These are phyloP conservation scores for Spizellomyces sp. DNA, from an alignment of 192 early-diverging fungal species.

Conservation along the genomic window DNA sequence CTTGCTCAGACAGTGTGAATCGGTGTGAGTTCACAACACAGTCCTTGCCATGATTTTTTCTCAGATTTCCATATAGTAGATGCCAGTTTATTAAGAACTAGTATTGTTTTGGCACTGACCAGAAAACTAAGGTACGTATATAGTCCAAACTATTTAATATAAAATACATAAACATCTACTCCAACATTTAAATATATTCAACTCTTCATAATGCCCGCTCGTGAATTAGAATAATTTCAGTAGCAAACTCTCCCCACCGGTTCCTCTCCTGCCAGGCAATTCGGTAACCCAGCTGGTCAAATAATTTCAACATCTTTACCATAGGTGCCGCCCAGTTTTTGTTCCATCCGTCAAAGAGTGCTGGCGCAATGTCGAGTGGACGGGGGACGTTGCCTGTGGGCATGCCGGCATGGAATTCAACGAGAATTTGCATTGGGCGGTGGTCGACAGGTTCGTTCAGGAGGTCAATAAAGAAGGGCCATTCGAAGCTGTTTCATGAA, in stretches of 20 bases:
- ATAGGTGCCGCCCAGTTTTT: conserved; percentile 1
- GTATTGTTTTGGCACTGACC: too few relatives aligned
- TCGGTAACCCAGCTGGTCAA: conserved; percentile 8
- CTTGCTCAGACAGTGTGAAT: too few relatives aligned
- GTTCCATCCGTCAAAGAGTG: conserved; percentile 14
- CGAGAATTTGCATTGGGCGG: conserved; percentile 19
- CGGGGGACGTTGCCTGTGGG: neutral
- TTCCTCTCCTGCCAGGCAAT: conserved; percentile 15
- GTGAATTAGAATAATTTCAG: conserved; percentile 25
- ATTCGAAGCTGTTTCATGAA: conserved; percentile 7
- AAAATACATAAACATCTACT: too few relatives aligned
- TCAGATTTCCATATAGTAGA: too few relatives aligned
- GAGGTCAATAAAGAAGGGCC: conserved; percentile 11
- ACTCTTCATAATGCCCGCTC: conserved; percentile 11
- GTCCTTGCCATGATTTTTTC: too few relatives aligned
- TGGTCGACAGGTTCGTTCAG: neutral
- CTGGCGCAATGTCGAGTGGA: neutral
- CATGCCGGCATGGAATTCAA: conserved; percentile 13
- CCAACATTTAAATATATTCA: neutral
- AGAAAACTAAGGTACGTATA: too few relatives aligned
- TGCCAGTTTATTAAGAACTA: too few relatives aligned
- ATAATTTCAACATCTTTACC: neutral
- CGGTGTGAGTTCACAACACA: too few relatives aligned
- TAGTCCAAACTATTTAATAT: too few relatives aligned
- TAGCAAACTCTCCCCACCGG: conserved; percentile 22